Evolutionary conservation across 768 basidiomycete species (phyloP), one percentile per base, ranked within the genome.

Genomic region (Podaxis mareebaensis): DNA sequence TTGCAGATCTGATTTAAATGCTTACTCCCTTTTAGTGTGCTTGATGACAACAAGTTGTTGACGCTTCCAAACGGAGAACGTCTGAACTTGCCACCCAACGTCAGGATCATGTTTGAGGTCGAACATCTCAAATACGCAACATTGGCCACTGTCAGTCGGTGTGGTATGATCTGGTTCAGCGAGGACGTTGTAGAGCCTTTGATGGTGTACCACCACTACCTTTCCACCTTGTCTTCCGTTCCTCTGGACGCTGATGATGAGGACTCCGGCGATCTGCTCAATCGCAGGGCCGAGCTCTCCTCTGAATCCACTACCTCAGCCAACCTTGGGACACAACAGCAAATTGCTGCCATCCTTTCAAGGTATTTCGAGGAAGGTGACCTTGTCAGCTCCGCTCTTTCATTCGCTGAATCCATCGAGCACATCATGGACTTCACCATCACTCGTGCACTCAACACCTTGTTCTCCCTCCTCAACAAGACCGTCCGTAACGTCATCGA

Each of bases 131-230:
- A 89, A 70, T 99, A 96, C 74, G 97, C 97, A 0, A 99, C 97
- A 3, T 87, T 92, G 59, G 97, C 97, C 15, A 99, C 97, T 28
- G 97, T 99, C 81, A 97, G 95, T 86, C 96, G 97, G 61, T 99
- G 97, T 71, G 97, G 97, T 73, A 99, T 99, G 97, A 96, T 99
- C 69, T 99, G 97, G 97, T 99, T 99, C 79, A 98, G 95, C 73
- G 95, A 98, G 63, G 95, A 98, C 67, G 88, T 97, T 53, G 87
- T 99, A 28, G 90, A 93, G 66, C 88, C 95, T 5, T 78, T 82
- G 0, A 98, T 99, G 97, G 85, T 97, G 17, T 97, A 92, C 74
- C 87, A 85, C 57, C 85, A 98, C 72, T 96, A 98, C 71, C 85
- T 99, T 52, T 82, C 85, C 58, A 89, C 89, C 0, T 80, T 99